Evolutionary conservation across 1,284 basidiomycete species (phyloP).

Genomic region (Taiwanofungus camphoratus): DNA sequence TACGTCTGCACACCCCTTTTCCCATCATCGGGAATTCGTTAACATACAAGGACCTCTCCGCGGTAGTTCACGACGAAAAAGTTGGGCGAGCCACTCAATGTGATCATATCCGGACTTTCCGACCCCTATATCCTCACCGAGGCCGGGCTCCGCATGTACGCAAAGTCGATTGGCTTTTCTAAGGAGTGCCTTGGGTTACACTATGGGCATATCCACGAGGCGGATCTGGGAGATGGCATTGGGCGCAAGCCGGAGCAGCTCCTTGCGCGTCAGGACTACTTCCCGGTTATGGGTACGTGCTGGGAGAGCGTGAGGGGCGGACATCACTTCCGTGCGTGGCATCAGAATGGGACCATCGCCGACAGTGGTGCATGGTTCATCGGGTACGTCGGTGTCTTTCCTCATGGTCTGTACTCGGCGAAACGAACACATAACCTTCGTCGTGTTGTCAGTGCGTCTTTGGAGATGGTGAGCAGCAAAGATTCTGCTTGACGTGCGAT

Average conservation of each 20-base stretch:
- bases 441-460: constrained; percentile 48
- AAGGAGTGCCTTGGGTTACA: constrained; percentile 43
- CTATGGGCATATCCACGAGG: constrained; percentile 37
- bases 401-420: background rate
- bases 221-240: constrained; percentile 41
- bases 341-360: constrained; percentile 38
- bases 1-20: constrained; percentile 28
- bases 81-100: constrained; percentile 40
- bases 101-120: constrained; percentile 40
- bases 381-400: no score
- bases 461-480: constrained; percentile 48
- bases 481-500: background rate
- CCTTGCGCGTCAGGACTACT: constrained; percentile 39
- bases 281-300: constrained; percentile 39
- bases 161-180: constrained; percentile 65
- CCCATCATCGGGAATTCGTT: background rate
- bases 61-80: constrained; percentile 53
- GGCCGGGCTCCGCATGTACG: constrained; percentile 34
- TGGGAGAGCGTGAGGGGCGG: constrained; percentile 45
- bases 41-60: background rate
- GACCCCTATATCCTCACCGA: constrained; percentile 40
- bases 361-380: constrained; percentile 44
- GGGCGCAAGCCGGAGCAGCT: constrained; percentile 36
- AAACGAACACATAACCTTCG: constrained; percentile 1
- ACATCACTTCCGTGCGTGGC: constrained; percentile 44